Percentiles rank a stretch among this genome's conserved stretches.
phyloP scores from a whole-genome alignment of 371 early-diverging fungal genomes.

The Funneliformis caledonium region DNA sequence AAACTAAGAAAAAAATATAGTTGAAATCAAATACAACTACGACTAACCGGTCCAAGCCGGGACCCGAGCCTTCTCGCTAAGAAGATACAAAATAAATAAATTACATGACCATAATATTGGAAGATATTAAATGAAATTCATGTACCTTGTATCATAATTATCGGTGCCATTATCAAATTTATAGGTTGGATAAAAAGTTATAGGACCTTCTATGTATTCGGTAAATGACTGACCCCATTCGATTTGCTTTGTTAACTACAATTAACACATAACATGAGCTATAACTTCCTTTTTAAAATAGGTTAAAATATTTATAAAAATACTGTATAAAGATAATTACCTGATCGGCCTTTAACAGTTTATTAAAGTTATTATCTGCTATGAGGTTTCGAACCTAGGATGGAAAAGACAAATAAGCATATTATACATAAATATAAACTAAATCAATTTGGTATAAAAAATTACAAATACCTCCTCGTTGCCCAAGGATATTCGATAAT shows the following conservation, averaged over 20 bases:
- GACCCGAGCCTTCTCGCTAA: constrained; percentile 79
- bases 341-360: constrained; percentile 57
- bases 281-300: constrained; percentile 41
- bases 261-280: constrained; percentile 42
- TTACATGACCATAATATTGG: not conserved
- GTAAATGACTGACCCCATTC: constrained; percentile 69
- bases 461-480: constrained; percentile 66
- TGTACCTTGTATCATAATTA: constrained; percentile 80
- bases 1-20: not conserved
- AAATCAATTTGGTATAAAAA: too few species aligned
- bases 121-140: not conserved
- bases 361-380: constrained; percentile 50
- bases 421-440: constrained; percentile 2
- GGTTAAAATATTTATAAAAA: not conserved
- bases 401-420: not conserved
- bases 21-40: too few species aligned
- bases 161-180: constrained; percentile 87
- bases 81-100: not conserved
- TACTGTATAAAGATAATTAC: constrained; percentile 42
- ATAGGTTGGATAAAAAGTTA: constrained; percentile 91
- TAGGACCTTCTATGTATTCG: constrained; percentile 80
- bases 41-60: constrained; percentile 81
- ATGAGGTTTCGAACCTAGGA: constrained; percentile 18
- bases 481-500: constrained; percentile 78
- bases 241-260: constrained; percentile 74